Base-by-base conservation (phyloP, 306 rosid species). In the Mucuna pruriens region DNA sequence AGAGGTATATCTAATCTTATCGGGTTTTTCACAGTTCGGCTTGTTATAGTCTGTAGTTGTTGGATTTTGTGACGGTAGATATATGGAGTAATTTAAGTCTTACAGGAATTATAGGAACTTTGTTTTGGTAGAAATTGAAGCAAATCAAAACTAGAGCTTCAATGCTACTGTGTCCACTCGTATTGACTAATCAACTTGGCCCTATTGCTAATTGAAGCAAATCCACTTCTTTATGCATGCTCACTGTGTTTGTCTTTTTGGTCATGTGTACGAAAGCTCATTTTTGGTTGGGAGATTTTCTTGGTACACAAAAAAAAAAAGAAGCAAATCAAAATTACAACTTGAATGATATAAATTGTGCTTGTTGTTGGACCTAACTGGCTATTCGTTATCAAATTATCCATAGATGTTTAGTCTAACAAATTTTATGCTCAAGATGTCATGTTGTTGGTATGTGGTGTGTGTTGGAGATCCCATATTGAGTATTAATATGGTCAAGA, bases 1-100 rank as follows among this genome's bases (percentile, higher is more conserved):
- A 88, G 93, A 93, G 99, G 98, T 88, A 86, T 40, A 15, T 44
- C 4, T 11, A 25, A 26, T 33, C 69, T 31, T 31, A 2, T 25
- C 25, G 36, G 65, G 36, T 23, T 58, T 58, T 58, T 9, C 51
- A 66, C 49, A 17, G 49, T 48, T 71, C 13, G n/a, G 3, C 12
- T 15, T 63, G 15, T 63, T 63, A 31, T n/a, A n/a, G n/a, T n/a
- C n/a, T n/a, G 80, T 64, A 62, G 33, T 63, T 0, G 60, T 70
- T 11, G 73, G 64, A 67, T 76, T 42, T 70, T 38, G 61, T 70
- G 22, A 40, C 19, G 10, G 34, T 49, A 36, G 65, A 68, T 46
- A 0, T 57, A 69, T 3, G 51, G 22, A 42, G 63, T 31, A 66
- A 20, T 36, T 70, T 9, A 75, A 33, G 52, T 40, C n/a, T 66